phyloP scores from a whole-genome alignment of 495 filamentous ascomycete genomes.

The Podospora didyma region DNA sequence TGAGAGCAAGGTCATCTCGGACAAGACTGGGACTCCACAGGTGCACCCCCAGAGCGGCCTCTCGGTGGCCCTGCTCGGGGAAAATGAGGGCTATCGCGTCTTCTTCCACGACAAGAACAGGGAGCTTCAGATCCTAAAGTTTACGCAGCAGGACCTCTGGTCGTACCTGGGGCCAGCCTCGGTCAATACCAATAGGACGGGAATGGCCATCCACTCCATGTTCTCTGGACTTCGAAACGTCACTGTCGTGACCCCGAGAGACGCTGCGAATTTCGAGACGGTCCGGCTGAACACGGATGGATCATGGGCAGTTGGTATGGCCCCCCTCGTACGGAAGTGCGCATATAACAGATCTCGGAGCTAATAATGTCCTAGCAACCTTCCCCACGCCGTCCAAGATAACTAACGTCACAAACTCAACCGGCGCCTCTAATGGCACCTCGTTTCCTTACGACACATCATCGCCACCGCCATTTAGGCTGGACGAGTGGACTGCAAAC shows the following conservation, averaged over 20 bases:
- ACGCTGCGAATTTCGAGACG: slow-evolving; percentile 20
- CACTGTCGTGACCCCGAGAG: slow-evolving; percentile 19
- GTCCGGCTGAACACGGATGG: slow-evolving; percentile 16
- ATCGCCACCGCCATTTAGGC: neutral
- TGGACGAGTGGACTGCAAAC: slow-evolving; percentile 21
- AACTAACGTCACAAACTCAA: slow-evolving; percentile 17
- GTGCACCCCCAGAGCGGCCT: slow-evolving; percentile 16
- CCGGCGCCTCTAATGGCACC: slow-evolving; percentile 11
- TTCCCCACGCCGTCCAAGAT: slow-evolving; percentile 20
- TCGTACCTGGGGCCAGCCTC: slow-evolving; percentile 22
- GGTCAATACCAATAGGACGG: slow-evolving; percentile 11
- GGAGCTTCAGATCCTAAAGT: slow-evolving; percentile 20
- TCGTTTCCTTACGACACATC: slow-evolving; percentile 13
- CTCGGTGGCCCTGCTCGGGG: slow-evolving; percentile 21
- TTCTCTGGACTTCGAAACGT: slow-evolving; percentile 22
- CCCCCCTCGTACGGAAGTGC: no score
- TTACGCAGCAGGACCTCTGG: slow-evolving; percentile 17
- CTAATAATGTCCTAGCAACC: no score
- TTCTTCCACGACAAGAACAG: slow-evolving; percentile 24
- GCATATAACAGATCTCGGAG: no score
- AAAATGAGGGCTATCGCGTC: slow-evolving; percentile 24
- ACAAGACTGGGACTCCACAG: slow-evolving; percentile 12
- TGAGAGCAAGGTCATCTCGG: slow-evolving; percentile 19
- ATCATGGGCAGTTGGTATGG: slow-evolving; percentile 25
- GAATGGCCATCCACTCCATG: slow-evolving; percentile 19